A percentile compares a stretch with the other conserved stretches of the same genome.
Conservation (phyloP, 495 filamentous ascomycete species). For the Neurospora sp. region DNA sequence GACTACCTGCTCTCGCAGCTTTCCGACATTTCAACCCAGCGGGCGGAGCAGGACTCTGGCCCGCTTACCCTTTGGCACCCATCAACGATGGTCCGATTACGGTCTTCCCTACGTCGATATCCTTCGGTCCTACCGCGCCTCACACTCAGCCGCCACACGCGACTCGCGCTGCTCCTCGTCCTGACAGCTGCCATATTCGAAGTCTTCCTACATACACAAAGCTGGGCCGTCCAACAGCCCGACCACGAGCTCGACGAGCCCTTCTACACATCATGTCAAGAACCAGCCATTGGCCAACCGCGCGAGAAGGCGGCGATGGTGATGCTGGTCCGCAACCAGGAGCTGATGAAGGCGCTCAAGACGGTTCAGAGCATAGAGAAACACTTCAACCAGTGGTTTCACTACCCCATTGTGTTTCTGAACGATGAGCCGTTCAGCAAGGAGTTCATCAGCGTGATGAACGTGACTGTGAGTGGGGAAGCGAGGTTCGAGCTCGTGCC, state of each 20-base stretch:
- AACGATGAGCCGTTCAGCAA: conserved; percentile 83
- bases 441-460: conserved; percentile 81
- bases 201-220: conserved; percentile 18
- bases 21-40: background rate
- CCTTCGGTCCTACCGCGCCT: background rate
- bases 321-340: conserved; percentile 85
- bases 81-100: background rate
- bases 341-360: conserved; percentile 80
- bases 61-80: background rate
- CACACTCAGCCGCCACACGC: background rate
- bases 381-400: conserved; percentile 95
- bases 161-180: conserved; percentile 6
- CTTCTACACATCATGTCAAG: conserved; percentile 33
- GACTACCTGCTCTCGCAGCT: background rate
- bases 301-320: conserved; percentile 90
- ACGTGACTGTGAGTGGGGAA: conserved; percentile 69
- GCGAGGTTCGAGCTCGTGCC: conserved; percentile 71
- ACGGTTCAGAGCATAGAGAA: conserved; percentile 88
- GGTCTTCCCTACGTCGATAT: background rate
- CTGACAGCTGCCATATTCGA: conserved; percentile 18
- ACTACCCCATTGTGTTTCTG: conserved; percentile 94
- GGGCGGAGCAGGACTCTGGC: background rate
- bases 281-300: conserved; percentile 28
- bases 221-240: conserved; percentile 21
- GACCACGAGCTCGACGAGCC: conserved; percentile 29